Percentiles rank a stretch among this genome's conserved stretches.
These are phyloP conservation scores for Adansonia madagascariensis DNA, from an alignment of 441 rosid genomes.

Conservation along the genomic window DNA sequence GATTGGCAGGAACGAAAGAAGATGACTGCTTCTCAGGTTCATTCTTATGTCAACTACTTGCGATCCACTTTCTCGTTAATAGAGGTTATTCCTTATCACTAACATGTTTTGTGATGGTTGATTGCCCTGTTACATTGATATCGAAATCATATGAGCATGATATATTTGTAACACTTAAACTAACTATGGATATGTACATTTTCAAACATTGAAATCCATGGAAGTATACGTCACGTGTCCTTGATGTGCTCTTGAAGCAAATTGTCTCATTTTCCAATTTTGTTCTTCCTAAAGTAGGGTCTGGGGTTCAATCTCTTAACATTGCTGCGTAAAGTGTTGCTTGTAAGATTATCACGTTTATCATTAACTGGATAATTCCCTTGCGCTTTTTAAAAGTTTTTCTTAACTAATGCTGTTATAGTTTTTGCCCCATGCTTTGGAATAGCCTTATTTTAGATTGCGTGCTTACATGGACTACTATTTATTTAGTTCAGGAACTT, in stretches of 20 bases:
- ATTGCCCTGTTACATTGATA: background rate
- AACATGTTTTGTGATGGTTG: slow-evolving; percentile 3
- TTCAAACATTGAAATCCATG: background rate
- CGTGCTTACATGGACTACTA: slow-evolving; percentile 18
- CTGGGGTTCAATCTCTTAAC: background rate
- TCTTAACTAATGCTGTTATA: slow-evolving; percentile 2
- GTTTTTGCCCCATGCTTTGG: background rate
- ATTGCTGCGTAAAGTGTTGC: slow-evolving; percentile 5
- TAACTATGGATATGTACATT: background rate
- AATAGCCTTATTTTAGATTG: background rate
- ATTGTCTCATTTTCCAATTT: background rate
- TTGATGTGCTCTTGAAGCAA: background rate
- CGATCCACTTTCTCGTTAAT: slow-evolving; percentile 72
- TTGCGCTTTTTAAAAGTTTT: background rate
- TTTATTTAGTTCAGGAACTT: slow-evolving; percentile 52
- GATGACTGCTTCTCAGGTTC: slow-evolving; percentile 73
- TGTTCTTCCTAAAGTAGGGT: slow-evolving; percentile 4
- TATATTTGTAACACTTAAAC: background rate
- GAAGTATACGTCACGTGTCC: background rate
- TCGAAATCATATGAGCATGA: background rate
- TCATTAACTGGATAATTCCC: background rate
- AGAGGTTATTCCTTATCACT: slow-evolving; percentile 53
- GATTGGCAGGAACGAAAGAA: slow-evolving; percentile 75
- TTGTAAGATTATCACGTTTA: background rate
- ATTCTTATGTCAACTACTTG: slow-evolving; percentile 65